These are phyloP conservation scores for Cyclotella kingstonii DNA, from an alignment of 108 stramenopile species.

Conservation along the genomic window DNA sequence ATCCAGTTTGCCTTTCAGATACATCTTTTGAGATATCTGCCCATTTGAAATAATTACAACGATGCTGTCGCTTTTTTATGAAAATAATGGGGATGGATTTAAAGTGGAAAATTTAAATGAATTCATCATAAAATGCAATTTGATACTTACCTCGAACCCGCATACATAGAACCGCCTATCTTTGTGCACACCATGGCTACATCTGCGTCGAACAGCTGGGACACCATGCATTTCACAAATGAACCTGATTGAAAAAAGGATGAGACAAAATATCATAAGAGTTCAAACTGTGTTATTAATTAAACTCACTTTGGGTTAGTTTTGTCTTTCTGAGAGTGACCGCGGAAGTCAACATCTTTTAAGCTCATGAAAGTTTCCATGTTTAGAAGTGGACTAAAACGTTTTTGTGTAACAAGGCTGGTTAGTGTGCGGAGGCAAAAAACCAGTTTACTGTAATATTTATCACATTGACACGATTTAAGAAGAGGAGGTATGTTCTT, in stretches of 20 bases:
- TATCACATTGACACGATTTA: slow-evolving; percentile 10
- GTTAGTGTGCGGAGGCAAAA: slow-evolving; percentile 24
- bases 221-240: slow-evolving; percentile 66
- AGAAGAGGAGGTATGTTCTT: slow-evolving; percentile 16
- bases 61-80: slow-evolving; percentile 54
- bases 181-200: slow-evolving; percentile 63
- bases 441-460: slow-evolving; percentile 18
- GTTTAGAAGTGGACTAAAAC: too few species aligned
- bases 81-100: too few species aligned
- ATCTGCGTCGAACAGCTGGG: slow-evolving; percentile 72
- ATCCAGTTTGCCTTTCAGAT: not conserved
- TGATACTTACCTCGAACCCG: not conserved
- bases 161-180: slow-evolving; percentile 71
- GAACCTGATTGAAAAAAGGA: slow-evolving; percentile 25
- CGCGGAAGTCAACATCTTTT: slow-evolving; percentile 8
- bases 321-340: slow-evolving; percentile 39
- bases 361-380: too few species aligned
- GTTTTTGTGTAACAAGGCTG: slow-evolving; percentile 31
- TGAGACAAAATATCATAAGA: not conserved
- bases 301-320: slow-evolving; percentile 42
- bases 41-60: slow-evolving; percentile 69
- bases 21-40: slow-evolving; percentile 35
- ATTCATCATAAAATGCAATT: not conserved
- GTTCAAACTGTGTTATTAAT: not conserved
- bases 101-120: not conserved